phyloP scores from a whole-genome alignment of 345 rosid genomes.

The Gossypium bickii region DNA sequence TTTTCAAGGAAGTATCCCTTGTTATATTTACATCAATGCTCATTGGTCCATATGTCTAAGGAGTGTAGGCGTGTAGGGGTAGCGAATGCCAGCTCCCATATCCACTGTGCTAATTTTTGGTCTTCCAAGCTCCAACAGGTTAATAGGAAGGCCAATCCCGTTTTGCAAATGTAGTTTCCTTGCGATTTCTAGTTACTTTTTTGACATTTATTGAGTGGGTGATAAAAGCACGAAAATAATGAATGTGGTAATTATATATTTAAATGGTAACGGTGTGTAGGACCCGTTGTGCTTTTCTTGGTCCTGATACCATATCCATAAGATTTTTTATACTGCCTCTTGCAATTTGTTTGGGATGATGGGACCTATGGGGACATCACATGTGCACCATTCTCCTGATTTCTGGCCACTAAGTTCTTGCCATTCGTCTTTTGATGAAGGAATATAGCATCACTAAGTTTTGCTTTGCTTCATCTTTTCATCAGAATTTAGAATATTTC shows the following conservation, averaged over 20 bases:
- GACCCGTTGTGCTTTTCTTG: constrained; percentile 3
- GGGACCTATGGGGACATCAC: constrained; percentile 9
- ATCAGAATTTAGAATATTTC: neutral
- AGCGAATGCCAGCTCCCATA: neutral
- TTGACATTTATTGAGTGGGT: neutral
- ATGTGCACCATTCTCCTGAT: constrained; percentile 3
- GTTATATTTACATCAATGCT: neutral
- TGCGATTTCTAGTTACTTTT: neutral
- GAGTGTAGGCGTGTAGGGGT: neutral
- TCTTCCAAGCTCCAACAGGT: neutral
- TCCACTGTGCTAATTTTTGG: neutral
- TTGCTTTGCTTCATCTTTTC: neutral
- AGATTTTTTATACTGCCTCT: neutral
- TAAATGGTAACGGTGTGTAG: neutral
- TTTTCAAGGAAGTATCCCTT: neutral
- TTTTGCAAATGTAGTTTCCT: neutral
- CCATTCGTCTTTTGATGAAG: constrained; percentile 1
- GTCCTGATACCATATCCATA: neutral
- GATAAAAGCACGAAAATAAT: neutral
- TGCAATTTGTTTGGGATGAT: neutral
- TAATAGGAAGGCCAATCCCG: neutral
- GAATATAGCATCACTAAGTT: neutral
- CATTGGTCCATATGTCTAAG: neutral
- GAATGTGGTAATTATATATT: neutral
- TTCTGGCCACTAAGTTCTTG: constrained; percentile 3